phyloP scores from a whole-genome alignment of 1,139 yeast species.

The Candida tropicalis region DNA sequence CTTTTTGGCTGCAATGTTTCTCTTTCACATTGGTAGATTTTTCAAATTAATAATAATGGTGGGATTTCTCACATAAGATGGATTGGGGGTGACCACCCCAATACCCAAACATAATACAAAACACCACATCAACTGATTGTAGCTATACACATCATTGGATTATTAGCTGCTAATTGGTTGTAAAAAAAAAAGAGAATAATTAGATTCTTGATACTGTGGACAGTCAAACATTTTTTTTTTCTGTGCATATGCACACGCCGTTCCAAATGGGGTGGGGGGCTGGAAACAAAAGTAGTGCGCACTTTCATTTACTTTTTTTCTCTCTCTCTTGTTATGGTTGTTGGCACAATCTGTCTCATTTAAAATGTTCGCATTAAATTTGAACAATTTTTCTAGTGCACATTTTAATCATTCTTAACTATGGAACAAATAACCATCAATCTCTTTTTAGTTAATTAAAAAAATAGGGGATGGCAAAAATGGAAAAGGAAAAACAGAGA shows the following conservation, averaged over 20 bases:
- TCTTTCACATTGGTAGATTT: too few species aligned
- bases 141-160: too few species aligned
- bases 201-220: too few species aligned
- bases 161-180: too few species aligned
- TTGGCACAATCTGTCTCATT: not conserved
- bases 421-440: not conserved
- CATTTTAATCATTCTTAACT: not conserved
- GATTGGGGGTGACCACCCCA: too few species aligned
- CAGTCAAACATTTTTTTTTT: not conserved
- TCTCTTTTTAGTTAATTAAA: not conserved
- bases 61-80: too few species aligned
- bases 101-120: too few species aligned
- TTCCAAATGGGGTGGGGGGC: too few species aligned
- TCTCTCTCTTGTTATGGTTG: too few species aligned
- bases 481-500: not conserved
- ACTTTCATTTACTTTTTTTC: not conserved
- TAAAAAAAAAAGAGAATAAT: too few species aligned
- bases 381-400: constrained; percentile 1
- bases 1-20: not conserved
- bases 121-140: too few species aligned
- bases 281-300: not conserved
- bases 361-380: not conserved
- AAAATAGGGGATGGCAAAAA: not conserved
- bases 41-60: too few species aligned
- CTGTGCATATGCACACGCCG: not conserved